phyloP scores from a whole-genome alignment of 1,139 yeast genomes.

The Zygosaccharomyces sapae region DNA sequence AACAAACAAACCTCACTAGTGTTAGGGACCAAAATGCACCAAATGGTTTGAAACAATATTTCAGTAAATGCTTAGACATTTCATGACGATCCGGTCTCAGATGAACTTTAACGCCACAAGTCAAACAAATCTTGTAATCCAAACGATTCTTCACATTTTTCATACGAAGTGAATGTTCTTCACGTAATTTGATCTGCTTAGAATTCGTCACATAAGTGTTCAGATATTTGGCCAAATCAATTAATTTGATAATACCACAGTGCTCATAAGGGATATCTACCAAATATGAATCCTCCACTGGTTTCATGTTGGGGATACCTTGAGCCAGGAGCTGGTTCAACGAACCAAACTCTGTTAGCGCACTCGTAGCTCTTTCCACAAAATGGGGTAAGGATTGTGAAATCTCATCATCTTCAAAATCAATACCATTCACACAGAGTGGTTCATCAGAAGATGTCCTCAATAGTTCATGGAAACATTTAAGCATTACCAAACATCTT shows the following conservation, averaged over 20 bases:
- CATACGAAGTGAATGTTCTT: constrained; percentile 26
- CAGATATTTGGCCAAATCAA: constrained; percentile 60
- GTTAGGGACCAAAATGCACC: constrained; percentile 48
- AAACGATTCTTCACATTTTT: constrained; percentile 35
- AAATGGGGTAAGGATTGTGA: constrained; percentile 13
- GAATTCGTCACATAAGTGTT: constrained; percentile 64
- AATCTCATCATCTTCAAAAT: constrained; percentile 17
- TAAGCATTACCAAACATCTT: constrained; percentile 28
- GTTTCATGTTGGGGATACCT: constrained; percentile 11
- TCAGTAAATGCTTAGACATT: constrained; percentile 38
- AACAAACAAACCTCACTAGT: constrained; percentile 40
- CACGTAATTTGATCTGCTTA: constrained; percentile 27
- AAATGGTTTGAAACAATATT: constrained; percentile 35
- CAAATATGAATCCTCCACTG: constrained; percentile 19
- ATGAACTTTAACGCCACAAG: constrained; percentile 42
- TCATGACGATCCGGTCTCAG: constrained; percentile 31
- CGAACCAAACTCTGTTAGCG: constrained; percentile 18
- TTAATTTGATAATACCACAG: constrained; percentile 63
- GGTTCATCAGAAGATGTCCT: constrained; percentile 18
- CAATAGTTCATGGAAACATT: constrained; percentile 25
- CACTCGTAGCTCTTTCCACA: constrained; percentile 16
- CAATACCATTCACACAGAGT: constrained; percentile 19
- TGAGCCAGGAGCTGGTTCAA: constrained; percentile 16
- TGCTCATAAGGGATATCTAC: constrained; percentile 42
- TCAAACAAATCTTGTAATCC: constrained; percentile 41